These are phyloP conservation scores for Bombardia bombarda DNA, from an alignment of 495 filamentous ascomycete genomes.

Conservation along the genomic window DNA sequence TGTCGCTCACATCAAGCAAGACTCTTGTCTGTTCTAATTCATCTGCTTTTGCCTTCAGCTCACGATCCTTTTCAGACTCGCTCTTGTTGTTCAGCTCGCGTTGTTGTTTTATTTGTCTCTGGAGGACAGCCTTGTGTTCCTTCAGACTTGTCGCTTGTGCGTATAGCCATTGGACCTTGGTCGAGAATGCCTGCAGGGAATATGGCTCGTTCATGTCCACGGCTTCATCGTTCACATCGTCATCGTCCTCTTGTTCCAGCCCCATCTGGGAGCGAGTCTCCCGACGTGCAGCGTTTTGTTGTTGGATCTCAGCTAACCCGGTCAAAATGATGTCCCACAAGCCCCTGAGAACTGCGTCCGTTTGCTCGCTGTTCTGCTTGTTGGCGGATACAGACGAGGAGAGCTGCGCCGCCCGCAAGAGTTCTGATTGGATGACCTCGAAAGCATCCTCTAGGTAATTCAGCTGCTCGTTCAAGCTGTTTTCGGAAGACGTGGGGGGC, in stretches of 20 bases:
- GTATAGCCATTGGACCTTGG: constrained; percentile 71
- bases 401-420: constrained; percentile 21
- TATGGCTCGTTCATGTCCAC: constrained; percentile 49
- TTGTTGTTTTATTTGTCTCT: constrained; percentile 87
- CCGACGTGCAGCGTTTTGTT: constrained; percentile 43
- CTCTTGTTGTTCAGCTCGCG: constrained; percentile 71
- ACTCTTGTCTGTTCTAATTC: constrained; percentile 46
- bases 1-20: constrained; percentile 40
- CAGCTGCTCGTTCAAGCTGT: constrained; percentile 30
- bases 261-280: constrained; percentile 36
- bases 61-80: constrained; percentile 52
- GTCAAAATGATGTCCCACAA: constrained; percentile 66
- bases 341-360: constrained; percentile 53
- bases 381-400: constrained; percentile 16
- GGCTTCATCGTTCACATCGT: constrained; percentile 41
- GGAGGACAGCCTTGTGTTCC: constrained; percentile 77
- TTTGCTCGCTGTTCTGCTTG: constrained; percentile 42
- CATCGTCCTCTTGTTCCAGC: constrained; percentile 31
- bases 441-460: constrained; percentile 32
- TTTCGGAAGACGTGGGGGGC: constrained; percentile 16
- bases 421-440: constrained; percentile 21
- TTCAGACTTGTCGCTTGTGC: constrained; percentile 54
- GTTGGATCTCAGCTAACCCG: constrained; percentile 50
- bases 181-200: constrained; percentile 58
- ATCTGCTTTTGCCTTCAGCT: constrained; percentile 38